Percentiles rank a stretch among this genome's conserved stretches.
Evolutionary conservation across 2,329 filamentous ascomycete genomes (phyloP).

Genomic region (Elsinoe batatas): DNA sequence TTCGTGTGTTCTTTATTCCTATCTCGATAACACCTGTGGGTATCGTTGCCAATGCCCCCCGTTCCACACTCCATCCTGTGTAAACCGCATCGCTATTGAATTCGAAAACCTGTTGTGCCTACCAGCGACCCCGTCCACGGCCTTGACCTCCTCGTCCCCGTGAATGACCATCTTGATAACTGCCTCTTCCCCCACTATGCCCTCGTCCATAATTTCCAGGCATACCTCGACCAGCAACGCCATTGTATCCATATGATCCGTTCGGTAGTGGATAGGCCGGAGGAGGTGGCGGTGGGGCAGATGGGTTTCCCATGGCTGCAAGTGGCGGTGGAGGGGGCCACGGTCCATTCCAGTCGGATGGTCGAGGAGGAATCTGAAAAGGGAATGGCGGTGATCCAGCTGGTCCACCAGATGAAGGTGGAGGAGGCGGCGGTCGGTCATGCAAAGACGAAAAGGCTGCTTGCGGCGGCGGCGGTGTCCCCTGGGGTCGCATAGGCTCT

Average conservation of each 20-base stretch:
- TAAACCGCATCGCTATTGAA: neutral
- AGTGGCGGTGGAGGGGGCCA: conserved; percentile 4
- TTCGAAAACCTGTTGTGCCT: too few relatives aligned
- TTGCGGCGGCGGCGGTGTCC: neutral
- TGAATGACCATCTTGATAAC: neutral
- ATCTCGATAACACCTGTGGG: neutral
- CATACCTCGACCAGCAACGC: neutral
- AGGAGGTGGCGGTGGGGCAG: conserved; percentile 6
- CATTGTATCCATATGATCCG: neutral
- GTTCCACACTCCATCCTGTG: neutral
- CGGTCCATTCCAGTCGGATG: conserved; percentile 24
- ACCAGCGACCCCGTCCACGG: neutral
- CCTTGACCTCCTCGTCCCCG: neutral
- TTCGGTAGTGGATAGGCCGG: neutral
- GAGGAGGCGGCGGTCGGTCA: neutral
- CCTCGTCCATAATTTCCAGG: neutral
- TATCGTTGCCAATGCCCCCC: too few relatives aligned
- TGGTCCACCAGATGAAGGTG: neutral
- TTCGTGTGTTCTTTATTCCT: neutral
- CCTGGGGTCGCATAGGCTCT: too few relatives aligned
- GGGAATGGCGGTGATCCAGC: neutral
- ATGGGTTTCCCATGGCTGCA: neutral
- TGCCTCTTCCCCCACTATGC: neutral
- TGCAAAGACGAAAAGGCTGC: neutral
- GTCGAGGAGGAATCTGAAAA: neutral